Evolutionary conservation across 2,329 filamentous ascomycete genomes (phyloP).

Genomic region (Cercospora sp.): DNA sequence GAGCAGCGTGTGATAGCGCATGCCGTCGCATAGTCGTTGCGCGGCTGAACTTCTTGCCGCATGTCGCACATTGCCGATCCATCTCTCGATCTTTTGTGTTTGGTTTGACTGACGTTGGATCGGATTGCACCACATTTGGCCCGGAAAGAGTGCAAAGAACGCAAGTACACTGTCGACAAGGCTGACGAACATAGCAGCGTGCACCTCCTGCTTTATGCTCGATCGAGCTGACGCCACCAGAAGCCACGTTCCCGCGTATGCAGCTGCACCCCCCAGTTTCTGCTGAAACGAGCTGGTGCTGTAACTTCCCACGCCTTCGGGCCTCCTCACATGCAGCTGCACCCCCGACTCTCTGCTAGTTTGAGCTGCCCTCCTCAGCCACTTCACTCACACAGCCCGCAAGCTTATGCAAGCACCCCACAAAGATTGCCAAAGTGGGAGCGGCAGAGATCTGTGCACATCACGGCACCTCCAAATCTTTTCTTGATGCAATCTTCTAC

Average conservation of each 20-base stretch:
- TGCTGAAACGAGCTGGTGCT: background rate
- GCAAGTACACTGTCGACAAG: background rate
- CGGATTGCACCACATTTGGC: background rate
- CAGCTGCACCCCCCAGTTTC: background rate
- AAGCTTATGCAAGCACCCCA: background rate
- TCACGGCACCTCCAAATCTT: too few species aligned
- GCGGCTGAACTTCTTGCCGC: background rate
- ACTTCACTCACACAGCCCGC: background rate
- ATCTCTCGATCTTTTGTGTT: background rate
- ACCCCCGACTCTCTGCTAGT: background rate
- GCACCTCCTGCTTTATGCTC: background rate
- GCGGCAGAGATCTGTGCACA: too few species aligned
- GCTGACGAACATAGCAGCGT: background rate
- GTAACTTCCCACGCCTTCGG: too few species aligned
- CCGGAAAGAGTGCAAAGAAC: background rate
- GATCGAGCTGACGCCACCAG: background rate
- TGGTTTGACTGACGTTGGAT: background rate
- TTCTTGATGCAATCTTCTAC: too few species aligned
- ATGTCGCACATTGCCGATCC: background rate
- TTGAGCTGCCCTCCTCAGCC: background rate
- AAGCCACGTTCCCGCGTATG: background rate
- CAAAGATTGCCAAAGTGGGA: too few species aligned
- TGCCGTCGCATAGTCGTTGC: background rate
- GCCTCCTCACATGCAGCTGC: background rate
- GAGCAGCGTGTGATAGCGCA: background rate